phyloP scores from a whole-genome alignment of 129 eudicot genomes.

The Chrysanthemum lavandulifolium region DNA sequence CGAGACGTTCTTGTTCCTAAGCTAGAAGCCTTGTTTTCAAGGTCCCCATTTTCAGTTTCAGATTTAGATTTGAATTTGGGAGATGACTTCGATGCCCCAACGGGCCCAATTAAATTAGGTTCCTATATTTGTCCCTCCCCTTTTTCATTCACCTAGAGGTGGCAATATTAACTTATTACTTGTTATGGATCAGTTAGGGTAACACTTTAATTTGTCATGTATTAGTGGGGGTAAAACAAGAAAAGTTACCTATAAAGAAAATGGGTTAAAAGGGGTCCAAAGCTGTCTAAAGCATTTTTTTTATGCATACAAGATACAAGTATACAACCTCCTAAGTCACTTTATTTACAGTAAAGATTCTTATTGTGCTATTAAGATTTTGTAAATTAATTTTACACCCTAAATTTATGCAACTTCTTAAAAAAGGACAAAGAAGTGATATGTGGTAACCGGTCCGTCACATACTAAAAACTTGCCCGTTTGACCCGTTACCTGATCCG shows the following conservation, averaged over 20 bases:
- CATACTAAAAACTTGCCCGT: too few relatives aligned
- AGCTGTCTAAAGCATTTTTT: not conserved
- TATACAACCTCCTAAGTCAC: conserved; percentile 6
- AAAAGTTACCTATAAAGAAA: not conserved
- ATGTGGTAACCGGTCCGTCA: not conserved
- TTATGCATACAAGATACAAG: not conserved
- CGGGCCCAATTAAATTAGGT: conserved; percentile 64
- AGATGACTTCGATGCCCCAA: conserved; percentile 38
- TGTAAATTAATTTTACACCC: not conserved
- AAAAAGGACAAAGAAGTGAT: conserved; percentile 1
- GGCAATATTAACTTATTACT: not conserved
- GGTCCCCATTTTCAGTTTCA: conserved; percentile 66
- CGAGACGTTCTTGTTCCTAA: conserved; percentile 51
- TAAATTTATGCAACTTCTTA: not conserved
- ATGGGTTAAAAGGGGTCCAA: not conserved
- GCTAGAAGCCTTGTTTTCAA: conserved; percentile 72
- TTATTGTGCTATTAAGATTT: not conserved
- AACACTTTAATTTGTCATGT: not conserved
- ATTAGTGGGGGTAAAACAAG: not conserved
- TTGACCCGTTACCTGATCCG: not conserved
- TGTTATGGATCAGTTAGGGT: not conserved
- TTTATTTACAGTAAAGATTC: not conserved
- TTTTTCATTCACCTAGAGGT: conserved; percentile 13
- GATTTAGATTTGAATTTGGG: conserved; percentile 35
- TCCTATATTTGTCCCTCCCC: conserved; percentile 14